Percentiles rank a stretch among this genome's conserved stretches.
Conservation (phyloP, 352 stramenopile genomes). For the Phytophthora foliorum region DNA sequence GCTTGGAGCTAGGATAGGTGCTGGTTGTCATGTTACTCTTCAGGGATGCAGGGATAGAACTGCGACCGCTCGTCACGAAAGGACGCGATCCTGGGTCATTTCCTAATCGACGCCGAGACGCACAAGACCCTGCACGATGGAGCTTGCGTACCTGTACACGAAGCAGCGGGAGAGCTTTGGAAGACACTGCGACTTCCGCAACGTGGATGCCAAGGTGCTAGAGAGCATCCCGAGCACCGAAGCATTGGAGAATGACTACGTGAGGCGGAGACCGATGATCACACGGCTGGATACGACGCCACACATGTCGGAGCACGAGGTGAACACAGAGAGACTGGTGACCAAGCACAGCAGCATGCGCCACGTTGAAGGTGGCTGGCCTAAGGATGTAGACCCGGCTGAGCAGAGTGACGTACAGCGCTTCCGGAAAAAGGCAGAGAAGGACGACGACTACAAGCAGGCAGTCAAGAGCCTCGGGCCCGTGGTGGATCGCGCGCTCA, state of each 20-base stretch:
- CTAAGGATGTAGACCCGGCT: constrained; percentile 97
- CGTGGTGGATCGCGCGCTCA: constrained; percentile 94
- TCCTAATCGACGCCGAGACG: constrained; percentile 21
- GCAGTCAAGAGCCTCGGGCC: constrained; percentile 94
- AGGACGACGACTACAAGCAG: constrained; percentile 97
- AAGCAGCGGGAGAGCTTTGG: constrained; percentile 95
- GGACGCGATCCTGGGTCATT: constrained; percentile 42
- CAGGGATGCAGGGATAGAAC: not conserved
- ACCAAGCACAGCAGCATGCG: constrained; percentile 95
- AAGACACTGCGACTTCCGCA: constrained; percentile 92
- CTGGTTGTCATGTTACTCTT: not conserved
- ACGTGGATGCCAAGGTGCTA: constrained; percentile 91
- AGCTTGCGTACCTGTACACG: constrained; percentile 92
- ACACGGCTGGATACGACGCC: constrained; percentile 91
- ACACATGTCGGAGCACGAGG: constrained; percentile 93
- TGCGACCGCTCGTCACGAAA: constrained; percentile 26
- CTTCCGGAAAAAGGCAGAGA: constrained; percentile 98
- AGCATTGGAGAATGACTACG: constrained; percentile 91
- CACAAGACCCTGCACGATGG: constrained; percentile 55
- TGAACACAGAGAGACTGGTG: constrained; percentile 95
- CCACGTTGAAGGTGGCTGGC: constrained; percentile 97
- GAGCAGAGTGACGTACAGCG: constrained; percentile 96
- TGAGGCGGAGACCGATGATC: constrained; percentile 89
- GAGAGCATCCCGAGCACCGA: constrained; percentile 90
- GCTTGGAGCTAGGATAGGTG: constrained; percentile 3